Evolutionary conservation across 2,329 filamentous ascomycete species (phyloP), one percentile per base, ranked within the genome.

Genomic region (Aspergillus alliaceus): DNA sequence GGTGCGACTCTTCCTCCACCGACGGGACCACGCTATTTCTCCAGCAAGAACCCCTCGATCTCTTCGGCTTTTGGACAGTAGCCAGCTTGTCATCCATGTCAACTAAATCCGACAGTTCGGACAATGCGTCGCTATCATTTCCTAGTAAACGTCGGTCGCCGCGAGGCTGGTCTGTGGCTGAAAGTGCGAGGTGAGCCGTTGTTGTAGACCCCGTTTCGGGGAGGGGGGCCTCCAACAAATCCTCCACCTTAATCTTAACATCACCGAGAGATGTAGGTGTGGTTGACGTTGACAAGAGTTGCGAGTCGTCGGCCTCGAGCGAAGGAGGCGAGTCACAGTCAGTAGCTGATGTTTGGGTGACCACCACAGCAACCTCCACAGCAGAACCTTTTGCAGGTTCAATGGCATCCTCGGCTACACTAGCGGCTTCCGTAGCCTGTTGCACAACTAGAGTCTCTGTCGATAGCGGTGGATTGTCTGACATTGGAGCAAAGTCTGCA

Each of bases 211-310:
- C 37, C 14, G 53, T 24, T 35, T 20, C 54, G 14, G 32, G 37
- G 5, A 57, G 15, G 15, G 48, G 37, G n/a, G 34, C n/a, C 42
- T 66, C 63, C 15, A 56, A 34, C 20, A 55, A 49, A 14, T 57
- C 50, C n/a, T 59, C 57, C 3, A 55, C 50, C 14, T 59, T 56
- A 20, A 59, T 56, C 27, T 60, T 56, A 29, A 58, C 54, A 14
- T 72, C 72, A 42, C 63, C 70, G 12, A 74, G 62, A 3, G 75
- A 77, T 14, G 75, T 77, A n/a, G 68, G 66, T 1, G 69, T 56
- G 11, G 72, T 77, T 9, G 74, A 76, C 27, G 65, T 64, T 6
- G 71, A 72, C 27, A 72, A 71, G 18, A 54, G 64, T 35, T 72
- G 66, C 15, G 70, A 73, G 27, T 73, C 69, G 37, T 70, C 72